These are phyloP conservation scores for Trametopsis cervina DNA, from an alignment of 768 basidiomycete species.

Conservation along the genomic window DNA sequence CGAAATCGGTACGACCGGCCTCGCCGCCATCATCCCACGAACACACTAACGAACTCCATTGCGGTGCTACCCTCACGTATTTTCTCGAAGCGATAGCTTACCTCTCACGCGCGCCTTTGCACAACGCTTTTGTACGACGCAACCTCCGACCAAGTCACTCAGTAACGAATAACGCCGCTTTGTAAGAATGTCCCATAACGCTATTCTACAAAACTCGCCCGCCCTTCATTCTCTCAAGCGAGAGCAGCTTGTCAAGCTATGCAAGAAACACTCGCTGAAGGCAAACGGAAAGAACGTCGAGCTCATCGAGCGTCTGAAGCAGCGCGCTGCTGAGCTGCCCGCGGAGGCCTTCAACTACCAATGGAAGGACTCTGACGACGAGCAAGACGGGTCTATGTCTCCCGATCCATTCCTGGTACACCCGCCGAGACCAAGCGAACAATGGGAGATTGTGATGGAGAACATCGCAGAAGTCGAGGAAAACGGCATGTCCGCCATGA, in stretches of 20 bases:
- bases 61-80: no score
- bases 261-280: constrained; percentile 77
- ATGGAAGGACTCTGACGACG: constrained; percentile 40
- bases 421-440: constrained; percentile 60
- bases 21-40: no score
- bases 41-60: no score
- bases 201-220: constrained; percentile 82
- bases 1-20: not conserved
- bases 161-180: not conserved
- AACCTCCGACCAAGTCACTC: not conserved
- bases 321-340: constrained; percentile 60
- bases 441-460: constrained; percentile 87
- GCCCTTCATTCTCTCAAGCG: constrained; percentile 80
- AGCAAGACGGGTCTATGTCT: constrained; percentile 1
- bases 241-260: constrained; percentile 77
- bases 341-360: constrained; percentile 34
- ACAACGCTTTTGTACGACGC: not conserved
- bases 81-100: no score
- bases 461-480: constrained; percentile 66
- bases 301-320: constrained; percentile 59
- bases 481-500: constrained; percentile 33
- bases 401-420: not conserved
- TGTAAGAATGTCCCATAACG: constrained; percentile 58
- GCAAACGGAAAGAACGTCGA: constrained; percentile 76
- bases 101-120: not conserved